These are phyloP conservation scores for Diaporthe velutina DNA, from an alignment of 2,329 filamentous ascomycete genomes.

Conservation along the genomic window DNA sequence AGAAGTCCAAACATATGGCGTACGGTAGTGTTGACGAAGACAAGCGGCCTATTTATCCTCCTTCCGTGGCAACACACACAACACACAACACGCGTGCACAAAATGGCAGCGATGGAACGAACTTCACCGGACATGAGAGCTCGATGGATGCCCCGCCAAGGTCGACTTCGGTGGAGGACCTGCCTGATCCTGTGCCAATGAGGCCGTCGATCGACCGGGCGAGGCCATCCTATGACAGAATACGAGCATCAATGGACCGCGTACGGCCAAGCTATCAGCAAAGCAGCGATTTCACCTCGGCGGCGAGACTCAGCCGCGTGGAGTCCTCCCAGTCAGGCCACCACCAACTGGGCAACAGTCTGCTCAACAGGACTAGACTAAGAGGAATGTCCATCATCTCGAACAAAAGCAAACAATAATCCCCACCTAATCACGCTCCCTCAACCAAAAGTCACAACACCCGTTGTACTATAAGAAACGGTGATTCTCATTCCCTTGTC, in stretches of 20 bases:
- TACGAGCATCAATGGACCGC: slow-evolving; percentile 88
- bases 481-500: slow-evolving; percentile 23
- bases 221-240: slow-evolving; percentile 88
- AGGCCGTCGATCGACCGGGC: slow-evolving; percentile 75
- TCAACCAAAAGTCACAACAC: slow-evolving; percentile 5
- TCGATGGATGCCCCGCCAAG: slow-evolving; percentile 65
- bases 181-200: slow-evolving; percentile 46
- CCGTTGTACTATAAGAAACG: slow-evolving; percentile 37
- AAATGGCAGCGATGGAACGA: slow-evolving; percentile 94
- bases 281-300: slow-evolving; percentile 91
- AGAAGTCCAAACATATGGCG: slow-evolving; percentile 68
- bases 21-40: slow-evolving; percentile 85
- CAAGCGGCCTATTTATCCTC: slow-evolving; percentile 91
- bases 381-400: slow-evolving; percentile 47
- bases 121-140: slow-evolving; percentile 79
- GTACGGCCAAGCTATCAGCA: slow-evolving; percentile 87
- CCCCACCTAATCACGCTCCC: slow-evolving; percentile 20
- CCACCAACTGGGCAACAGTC: slow-evolving; percentile 31
- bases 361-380: slow-evolving; percentile 44
- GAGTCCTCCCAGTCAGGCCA: slow-evolving; percentile 76
- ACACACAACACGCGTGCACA: slow-evolving; percentile 87
- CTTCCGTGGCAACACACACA: slow-evolving; percentile 87
- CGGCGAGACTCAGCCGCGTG: slow-evolving; percentile 84
- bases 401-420: slow-evolving; percentile 44
- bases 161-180: slow-evolving; percentile 38